Evolutionary conservation across 2,329 filamentous ascomycete genomes (phyloP), one percentile per base, ranked within the genome.

Genomic region (Daldinia eschscholtzii): DNA sequence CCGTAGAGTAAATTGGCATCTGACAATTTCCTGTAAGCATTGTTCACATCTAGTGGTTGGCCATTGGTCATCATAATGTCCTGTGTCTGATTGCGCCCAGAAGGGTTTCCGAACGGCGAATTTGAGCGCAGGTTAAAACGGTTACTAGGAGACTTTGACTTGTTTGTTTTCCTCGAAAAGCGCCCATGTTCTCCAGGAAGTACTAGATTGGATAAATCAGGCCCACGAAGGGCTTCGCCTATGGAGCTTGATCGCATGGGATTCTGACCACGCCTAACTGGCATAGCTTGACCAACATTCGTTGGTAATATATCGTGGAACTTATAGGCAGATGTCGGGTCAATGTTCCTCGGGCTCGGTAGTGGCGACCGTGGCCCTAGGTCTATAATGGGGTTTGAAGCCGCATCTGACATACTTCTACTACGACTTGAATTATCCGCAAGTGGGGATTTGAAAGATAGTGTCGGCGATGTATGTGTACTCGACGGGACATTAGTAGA

Each of bases 21-120:
- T 1, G 92, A 93, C 18, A 94, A 81, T 65, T 88, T 87, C 57
- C 90, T 85, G 76, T 94, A 93, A 3, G 91, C 90, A 70, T 84
- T 91, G 65, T 86, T 88, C 79, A 92, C 87, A 76, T 94, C 91
- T 58, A 93, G 81, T 1, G 87, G 78, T 53, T 87, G 85, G 10
- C 88, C 89, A 61, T 89, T 88, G 46, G 88, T 86, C 3, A 92
- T 82, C 13, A 86, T 81, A 50, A 81, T 83, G 55, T 77, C 77
- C 72, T 28, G 80, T 76, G 44, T 78, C 26, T 72, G 72, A 15
- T 62, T 70, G 78, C 50, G 78, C 72, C 44, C 79, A 74, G 75
- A 84, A 72, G 79, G 81, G 30, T 67, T 70, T 71, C 74, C 75
- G 74, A 81, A 77, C 70, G 82, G 80, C 2, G 86, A 86, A 70